phyloP scores from a whole-genome alignment of 1,284 basidiomycete species.

The Laetiporus sulphureus region DNA sequence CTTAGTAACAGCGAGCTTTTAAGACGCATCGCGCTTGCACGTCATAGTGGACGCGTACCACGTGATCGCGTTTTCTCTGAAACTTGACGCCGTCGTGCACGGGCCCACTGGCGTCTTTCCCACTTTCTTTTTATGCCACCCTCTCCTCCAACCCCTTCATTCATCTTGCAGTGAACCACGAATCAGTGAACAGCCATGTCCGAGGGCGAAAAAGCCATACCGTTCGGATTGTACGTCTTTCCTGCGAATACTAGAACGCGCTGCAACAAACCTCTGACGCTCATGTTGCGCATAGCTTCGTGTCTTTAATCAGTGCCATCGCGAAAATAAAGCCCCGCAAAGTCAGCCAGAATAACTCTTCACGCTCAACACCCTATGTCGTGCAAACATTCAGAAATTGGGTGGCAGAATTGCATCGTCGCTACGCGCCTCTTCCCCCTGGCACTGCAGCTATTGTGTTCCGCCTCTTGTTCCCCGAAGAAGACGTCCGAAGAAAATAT shows the following conservation, averaged over 20 bases:
- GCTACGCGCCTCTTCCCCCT: conserved; percentile 40
- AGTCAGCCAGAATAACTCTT: conserved; percentile 4
- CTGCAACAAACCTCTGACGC: not conserved
- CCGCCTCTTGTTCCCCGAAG: conserved; percentile 76
- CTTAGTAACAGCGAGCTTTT: too few species aligned
- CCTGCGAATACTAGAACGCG: not conserved
- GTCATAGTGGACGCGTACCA: too few species aligned
- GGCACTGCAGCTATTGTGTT: conserved; percentile 52
- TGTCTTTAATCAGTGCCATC: conserved; percentile 15
- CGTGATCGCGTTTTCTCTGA: too few species aligned
- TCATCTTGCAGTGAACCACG: too few species aligned
- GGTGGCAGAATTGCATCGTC: conserved; percentile 34
- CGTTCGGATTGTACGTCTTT: conserved; percentile 7
- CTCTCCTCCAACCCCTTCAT: too few species aligned
- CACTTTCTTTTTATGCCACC: too few species aligned
- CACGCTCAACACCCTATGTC: conserved; percentile 26
- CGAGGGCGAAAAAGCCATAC: too few species aligned
- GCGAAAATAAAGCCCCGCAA: conserved; percentile 12
- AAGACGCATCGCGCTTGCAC: too few species aligned
- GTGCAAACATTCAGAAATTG: conserved; percentile 39
- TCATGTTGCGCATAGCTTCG: conserved; percentile 9
- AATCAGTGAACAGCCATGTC: too few species aligned
- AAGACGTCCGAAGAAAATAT: conserved; percentile 65
- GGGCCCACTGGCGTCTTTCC: too few species aligned
- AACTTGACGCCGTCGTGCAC: too few species aligned